A percentile compares a stretch with the other conserved stretches of the same genome.
Conservation (phyloP, 768 basidiomycete genomes). For the Podaxis mareebaensis region DNA sequence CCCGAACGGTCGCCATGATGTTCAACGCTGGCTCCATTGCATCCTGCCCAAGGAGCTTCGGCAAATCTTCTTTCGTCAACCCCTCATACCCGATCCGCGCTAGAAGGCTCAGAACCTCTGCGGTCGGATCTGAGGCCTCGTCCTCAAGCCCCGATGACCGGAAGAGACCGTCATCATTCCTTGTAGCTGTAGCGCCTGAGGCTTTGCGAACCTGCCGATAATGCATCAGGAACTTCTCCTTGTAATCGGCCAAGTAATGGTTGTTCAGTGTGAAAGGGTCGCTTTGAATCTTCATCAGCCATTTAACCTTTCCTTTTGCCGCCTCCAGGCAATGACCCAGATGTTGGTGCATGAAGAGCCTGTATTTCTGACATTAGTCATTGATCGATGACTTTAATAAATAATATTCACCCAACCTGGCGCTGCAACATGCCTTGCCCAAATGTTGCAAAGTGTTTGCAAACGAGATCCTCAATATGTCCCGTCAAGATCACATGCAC, state of each 20-base stretch:
- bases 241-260: constrained; percentile 49
- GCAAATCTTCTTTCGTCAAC: constrained; percentile 41
- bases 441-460: constrained; percentile 49
- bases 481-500: constrained; percentile 37
- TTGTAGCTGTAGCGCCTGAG: no score
- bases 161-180: no score
- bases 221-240: constrained; percentile 39
- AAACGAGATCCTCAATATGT: constrained; percentile 44
- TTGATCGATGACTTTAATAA: background rate
- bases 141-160: no score
- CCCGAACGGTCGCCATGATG: constrained; percentile 74
- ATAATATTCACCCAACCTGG: constrained; percentile 37
- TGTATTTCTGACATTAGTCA: background rate
- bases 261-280: constrained; percentile 53
- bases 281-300: constrained; percentile 52
- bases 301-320: constrained; percentile 42
- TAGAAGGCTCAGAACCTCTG: no score
- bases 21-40: constrained; percentile 53
- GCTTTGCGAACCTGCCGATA: constrained; percentile 49
- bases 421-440: constrained; percentile 54
- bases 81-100: constrained; percentile 33
- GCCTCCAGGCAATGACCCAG: constrained; percentile 41
- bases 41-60: constrained; percentile 52
- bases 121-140: no score
- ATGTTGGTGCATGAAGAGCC: constrained; percentile 44